A percentile compares a stretch with the other conserved stretches of the same genome.
phyloP scores from a whole-genome alignment of 331 rosid genomes.

The Pyracantha coccinea region DNA sequence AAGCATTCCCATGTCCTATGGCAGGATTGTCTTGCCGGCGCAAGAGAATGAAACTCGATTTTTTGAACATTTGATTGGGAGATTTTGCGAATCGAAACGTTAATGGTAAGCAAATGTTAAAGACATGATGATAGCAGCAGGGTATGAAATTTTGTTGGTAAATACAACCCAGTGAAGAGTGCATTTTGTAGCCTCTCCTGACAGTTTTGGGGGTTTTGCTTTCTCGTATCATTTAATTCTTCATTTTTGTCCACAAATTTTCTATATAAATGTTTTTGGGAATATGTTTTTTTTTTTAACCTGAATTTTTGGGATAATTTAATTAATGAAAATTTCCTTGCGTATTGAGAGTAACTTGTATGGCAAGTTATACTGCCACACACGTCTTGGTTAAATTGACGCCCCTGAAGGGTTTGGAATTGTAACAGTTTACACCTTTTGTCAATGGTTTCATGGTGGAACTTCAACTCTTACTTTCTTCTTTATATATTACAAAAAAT shows the following conservation, averaged over 20 bases:
- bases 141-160: background rate
- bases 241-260: background rate
- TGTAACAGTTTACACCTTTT: no score
- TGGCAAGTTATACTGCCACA: no score
- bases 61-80: background rate
- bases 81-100: background rate
- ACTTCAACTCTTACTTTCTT: no score
- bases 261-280: background rate
- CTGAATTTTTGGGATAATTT: background rate
- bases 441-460: no score
- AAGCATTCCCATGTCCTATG: background rate
- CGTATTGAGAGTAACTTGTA: no score
- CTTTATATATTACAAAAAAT: no score
- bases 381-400: no score
- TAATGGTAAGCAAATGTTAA: background rate
- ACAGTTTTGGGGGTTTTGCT: slow-evolving; percentile 6
- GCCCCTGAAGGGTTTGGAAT: no score
- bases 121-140: background rate
- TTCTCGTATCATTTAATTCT: background rate
- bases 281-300: background rate
- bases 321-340: background rate
- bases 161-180: slow-evolving; percentile 24
- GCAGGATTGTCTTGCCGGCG: background rate
- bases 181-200: slow-evolving; percentile 25
- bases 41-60: background rate